Conservation (phyloP, 1,139 yeast species). For the Geotrichum reessii region DNA sequence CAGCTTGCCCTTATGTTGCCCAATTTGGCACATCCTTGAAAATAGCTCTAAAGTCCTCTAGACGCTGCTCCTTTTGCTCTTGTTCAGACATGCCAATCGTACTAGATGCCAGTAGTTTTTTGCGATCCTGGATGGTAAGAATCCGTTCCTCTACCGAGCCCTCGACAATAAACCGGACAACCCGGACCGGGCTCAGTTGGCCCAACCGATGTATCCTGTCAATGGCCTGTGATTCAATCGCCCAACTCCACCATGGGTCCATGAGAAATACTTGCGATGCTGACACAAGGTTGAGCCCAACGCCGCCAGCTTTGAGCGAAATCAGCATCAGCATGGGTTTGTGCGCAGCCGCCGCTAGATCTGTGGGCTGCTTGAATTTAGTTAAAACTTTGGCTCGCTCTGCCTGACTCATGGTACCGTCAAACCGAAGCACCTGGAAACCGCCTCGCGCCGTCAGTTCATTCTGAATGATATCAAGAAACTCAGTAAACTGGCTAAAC, state of each 20-base stretch:
- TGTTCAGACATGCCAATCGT: slow-evolving; percentile 76
- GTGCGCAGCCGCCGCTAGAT: slow-evolving; percentile 33
- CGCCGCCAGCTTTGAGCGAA: slow-evolving; percentile 92
- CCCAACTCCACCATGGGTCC: slow-evolving; percentile 99
- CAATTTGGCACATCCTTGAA: slow-evolving; percentile 43
- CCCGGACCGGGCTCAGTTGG: slow-evolving; percentile 66
- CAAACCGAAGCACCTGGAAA: slow-evolving; percentile 58
- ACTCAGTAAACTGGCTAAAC: slow-evolving; percentile 86
- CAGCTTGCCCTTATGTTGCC: neutral
- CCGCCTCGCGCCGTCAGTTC: slow-evolving; percentile 45
- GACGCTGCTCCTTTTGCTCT: slow-evolving; percentile 63
- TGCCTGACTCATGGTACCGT: slow-evolving; percentile 67
- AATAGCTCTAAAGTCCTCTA: slow-evolving; percentile 75
- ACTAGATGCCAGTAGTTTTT: slow-evolving; percentile 70
- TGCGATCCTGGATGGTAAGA: slow-evolving; percentile 80
- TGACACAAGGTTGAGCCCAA: slow-evolving; percentile 81
- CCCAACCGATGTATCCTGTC: slow-evolving; percentile 93
- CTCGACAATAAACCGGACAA: slow-evolving; percentile 73
- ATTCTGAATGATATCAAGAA: slow-evolving; percentile 64
- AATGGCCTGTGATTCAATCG: slow-evolving; percentile 90
- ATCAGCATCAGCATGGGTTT: slow-evolving; percentile 48
- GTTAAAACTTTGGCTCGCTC: slow-evolving; percentile 60
- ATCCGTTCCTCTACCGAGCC: slow-evolving; percentile 87
- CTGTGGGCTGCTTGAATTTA: slow-evolving; percentile 42
- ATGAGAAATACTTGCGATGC: slow-evolving; percentile 85